These are phyloP conservation scores for Sporobolomyces pararoseus DNA, from an alignment of 768 basidiomycete species.

Conservation along the genomic window DNA sequence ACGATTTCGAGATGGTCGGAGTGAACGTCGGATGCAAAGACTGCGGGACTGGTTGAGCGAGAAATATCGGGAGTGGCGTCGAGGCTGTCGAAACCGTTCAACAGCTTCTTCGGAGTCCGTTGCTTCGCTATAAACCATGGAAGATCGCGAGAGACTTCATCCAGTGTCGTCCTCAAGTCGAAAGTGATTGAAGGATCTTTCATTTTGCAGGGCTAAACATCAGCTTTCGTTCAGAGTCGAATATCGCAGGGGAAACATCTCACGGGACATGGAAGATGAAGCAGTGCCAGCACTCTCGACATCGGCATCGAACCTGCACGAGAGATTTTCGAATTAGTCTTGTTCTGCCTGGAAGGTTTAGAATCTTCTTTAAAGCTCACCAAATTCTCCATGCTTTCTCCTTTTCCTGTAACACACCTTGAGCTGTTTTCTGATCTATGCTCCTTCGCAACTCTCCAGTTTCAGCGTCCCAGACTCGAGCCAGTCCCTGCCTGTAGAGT, in stretches of 20 bases:
- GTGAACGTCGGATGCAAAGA: neutral
- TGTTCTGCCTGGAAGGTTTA: no score
- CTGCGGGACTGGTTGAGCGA: conserved; percentile 2
- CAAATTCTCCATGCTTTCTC: conserved; percentile 67
- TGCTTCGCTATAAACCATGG: conserved; percentile 32
- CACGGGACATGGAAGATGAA: neutral
- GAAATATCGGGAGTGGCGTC: conserved; percentile 45
- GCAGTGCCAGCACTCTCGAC: neutral
- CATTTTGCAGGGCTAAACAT: neutral
- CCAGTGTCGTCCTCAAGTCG: conserved; percentile 23
- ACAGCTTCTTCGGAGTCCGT: conserved; percentile 30
- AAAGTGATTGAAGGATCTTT: conserved; percentile 24
- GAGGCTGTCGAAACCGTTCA: conserved; percentile 34
- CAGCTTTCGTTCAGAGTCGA: neutral
- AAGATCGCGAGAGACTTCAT: neutral
- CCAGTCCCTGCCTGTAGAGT: conserved; percentile 69
- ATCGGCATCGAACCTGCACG: conserved; percentile 24
- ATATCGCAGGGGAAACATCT: neutral
- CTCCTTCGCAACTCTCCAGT: conserved; percentile 81
- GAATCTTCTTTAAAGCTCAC: conserved; percentile 55
- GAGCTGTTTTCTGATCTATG: conserved; percentile 69
- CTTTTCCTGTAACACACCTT: conserved; percentile 62
- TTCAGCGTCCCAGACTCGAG: conserved; percentile 80
- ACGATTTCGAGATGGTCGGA: conserved; percentile 57
- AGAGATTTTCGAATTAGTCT: neutral